These are phyloP conservation scores for Aspergillus arachidicola DNA, from an alignment of 2,329 filamentous ascomycete species.

Conservation along the genomic window DNA sequence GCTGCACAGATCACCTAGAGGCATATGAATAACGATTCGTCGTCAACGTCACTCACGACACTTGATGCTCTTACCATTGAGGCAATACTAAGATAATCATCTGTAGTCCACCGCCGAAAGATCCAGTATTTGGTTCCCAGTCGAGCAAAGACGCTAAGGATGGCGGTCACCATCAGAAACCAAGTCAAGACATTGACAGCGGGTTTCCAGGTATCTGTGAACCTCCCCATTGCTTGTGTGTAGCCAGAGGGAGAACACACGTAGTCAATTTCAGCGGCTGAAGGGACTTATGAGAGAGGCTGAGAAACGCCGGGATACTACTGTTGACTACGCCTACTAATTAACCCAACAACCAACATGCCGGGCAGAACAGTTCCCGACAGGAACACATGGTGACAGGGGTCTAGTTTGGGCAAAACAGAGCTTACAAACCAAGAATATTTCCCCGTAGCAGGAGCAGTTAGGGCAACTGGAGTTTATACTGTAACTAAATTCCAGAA, in stretches of 20 bases:
- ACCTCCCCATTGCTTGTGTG: neutral
- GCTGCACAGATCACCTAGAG: conserved; percentile 6
- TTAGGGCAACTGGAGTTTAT: neutral
- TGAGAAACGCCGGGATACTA: neutral
- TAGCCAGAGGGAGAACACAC: neutral
- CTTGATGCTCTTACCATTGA: neutral
- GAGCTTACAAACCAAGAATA: no score
- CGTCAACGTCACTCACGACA: neutral
- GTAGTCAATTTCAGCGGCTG: neutral
- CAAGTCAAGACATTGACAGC: conserved; percentile 29
- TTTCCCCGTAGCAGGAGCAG: neutral
- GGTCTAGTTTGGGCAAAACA: no score
- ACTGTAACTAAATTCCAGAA: neutral
- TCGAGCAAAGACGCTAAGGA: conserved; percentile 27
- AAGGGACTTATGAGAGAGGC: neutral
- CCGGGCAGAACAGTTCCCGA: neutral
- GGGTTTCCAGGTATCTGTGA: conserved; percentile 11
- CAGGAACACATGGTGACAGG: neutral
- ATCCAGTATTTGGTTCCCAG: conserved; percentile 29
- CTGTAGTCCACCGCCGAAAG: conserved; percentile 16
- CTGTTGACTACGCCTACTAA: neutral
- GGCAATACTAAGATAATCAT: conserved; percentile 10
- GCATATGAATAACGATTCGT: neutral
- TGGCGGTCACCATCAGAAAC: conserved; percentile 30
- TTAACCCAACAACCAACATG: neutral